Percentiles rank a stretch among this genome's conserved stretches.
Evolutionary conservation across 2,329 filamentous ascomycete genomes (phyloP).

Genomic region (Nemania serpens): DNA sequence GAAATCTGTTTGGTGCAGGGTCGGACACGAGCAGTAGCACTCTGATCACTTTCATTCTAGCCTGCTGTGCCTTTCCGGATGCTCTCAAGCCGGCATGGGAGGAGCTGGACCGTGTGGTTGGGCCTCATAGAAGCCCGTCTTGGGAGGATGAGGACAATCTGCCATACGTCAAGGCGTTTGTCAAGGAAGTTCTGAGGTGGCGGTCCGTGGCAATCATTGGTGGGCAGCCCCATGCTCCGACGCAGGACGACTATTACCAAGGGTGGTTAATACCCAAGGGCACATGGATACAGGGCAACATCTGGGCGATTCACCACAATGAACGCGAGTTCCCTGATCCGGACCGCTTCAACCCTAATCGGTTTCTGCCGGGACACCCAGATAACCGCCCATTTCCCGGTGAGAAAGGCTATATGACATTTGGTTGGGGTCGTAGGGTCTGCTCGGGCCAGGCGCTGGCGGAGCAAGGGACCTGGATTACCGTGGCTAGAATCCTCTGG

Average conservation of each 20-base stretch:
- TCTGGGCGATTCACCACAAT: conserved; percentile 55
- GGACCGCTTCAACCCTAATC: conserved; percentile 49
- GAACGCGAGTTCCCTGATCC: conserved; percentile 53
- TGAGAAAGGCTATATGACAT: conserved; percentile 58
- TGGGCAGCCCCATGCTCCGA: conserved; percentile 55
- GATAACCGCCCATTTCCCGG: conserved; percentile 52
- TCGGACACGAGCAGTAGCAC: conserved; percentile 55
- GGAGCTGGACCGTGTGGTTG: conserved; percentile 58
- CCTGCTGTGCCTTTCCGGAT: conserved; percentile 54
- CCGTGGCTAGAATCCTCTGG: conserved; percentile 61
- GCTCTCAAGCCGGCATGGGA: conserved; percentile 53
- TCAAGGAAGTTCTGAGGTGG: conserved; percentile 63
- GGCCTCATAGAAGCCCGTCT: conserved; percentile 50
- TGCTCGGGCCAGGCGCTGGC: conserved; percentile 60
- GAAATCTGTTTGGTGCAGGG: conserved; percentile 54
- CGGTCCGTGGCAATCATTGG: conserved; percentile 57
- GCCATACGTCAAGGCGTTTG: conserved; percentile 57
- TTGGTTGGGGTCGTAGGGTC: conserved; percentile 60
- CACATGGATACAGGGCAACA: conserved; percentile 55
- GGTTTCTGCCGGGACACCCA: conserved; percentile 46
- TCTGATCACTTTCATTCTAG: conserved; percentile 54
- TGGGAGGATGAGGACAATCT: conserved; percentile 54
- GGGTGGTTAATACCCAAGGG: conserved; percentile 56
- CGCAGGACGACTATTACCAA: conserved; percentile 52
- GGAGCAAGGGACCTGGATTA: conserved; percentile 64